Percentiles rank a stretch among this genome's conserved stretches.
Evolutionary conservation across 352 stramenopile species (phyloP).

Genomic region (Phytophthora sojae): DNA sequence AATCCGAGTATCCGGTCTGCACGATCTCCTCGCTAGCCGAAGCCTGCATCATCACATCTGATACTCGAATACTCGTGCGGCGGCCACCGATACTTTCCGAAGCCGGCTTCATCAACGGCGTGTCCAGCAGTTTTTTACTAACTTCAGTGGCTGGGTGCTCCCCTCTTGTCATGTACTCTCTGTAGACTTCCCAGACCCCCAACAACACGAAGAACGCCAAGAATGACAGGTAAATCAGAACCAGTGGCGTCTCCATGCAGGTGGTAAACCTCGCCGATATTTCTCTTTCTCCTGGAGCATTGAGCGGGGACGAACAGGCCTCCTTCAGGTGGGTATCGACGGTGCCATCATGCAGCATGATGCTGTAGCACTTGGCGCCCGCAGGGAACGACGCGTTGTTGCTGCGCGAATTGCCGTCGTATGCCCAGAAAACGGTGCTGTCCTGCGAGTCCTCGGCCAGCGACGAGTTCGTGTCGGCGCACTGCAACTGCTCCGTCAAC

Average conservation of each 20-base stretch:
- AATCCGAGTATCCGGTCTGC: conserved; percentile 31
- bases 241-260: conserved; percentile 32
- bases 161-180: conserved; percentile 29
- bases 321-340: conserved; percentile 29
- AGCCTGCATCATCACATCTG: conserved; percentile 20
- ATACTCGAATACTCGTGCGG: conserved; percentile 23
- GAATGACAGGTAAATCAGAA: conserved; percentile 41
- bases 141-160: no score
- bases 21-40: conserved; percentile 7
- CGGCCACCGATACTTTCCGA: conserved; percentile 5
- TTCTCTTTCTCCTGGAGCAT: no score
- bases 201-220: conserved; percentile 43
- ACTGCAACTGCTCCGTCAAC: conserved; percentile 44
- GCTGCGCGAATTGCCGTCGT: conserved; percentile 47
- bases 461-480: conserved; percentile 39
- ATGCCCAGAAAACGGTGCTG: conserved; percentile 51
- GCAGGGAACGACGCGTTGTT: conserved; percentile 63
- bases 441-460: conserved; percentile 39
- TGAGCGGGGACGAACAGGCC: conserved; percentile 30
- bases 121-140: no score
- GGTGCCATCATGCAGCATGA: conserved; percentile 39
- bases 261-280: conserved; percentile 43
- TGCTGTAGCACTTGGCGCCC: conserved; percentile 44
- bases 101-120: conserved; percentile 21
- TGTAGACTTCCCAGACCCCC: conserved; percentile 28